A percentile compares a stretch with the other conserved stretches of the same genome.
Evolutionary conservation across 177 flowering plant species (phyloP).

Genomic region (Vitis hybrid): DNA sequence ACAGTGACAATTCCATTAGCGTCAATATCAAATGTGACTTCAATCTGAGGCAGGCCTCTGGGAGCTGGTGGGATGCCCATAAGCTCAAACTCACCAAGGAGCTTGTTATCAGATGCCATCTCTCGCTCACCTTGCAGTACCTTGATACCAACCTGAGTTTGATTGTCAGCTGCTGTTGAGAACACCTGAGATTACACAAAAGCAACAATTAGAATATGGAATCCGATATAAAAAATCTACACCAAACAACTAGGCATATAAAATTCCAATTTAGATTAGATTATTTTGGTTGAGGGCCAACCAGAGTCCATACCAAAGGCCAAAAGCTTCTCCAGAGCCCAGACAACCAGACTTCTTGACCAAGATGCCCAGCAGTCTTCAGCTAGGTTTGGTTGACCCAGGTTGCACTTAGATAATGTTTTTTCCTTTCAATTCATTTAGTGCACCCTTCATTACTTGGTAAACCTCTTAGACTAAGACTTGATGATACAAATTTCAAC

Average conservation of each 20-base stretch:
- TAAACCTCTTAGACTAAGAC: too few relatives aligned
- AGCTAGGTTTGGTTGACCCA: too few relatives aligned
- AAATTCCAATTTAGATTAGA: neutral
- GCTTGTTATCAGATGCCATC: constrained; percentile 81
- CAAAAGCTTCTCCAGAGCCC: neutral
- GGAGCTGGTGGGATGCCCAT: constrained; percentile 82
- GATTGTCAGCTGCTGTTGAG: constrained; percentile 86
- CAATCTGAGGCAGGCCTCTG: constrained; percentile 78
- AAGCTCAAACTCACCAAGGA: constrained; percentile 78
- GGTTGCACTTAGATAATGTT: too few relatives aligned
- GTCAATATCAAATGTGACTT: constrained; percentile 78
- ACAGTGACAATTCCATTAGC: constrained; percentile 88
- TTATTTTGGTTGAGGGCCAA: neutral
- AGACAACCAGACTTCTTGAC: neutral
- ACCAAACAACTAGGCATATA: neutral
- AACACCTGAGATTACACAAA: constrained; percentile 46
- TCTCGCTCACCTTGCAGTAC: constrained; percentile 87
- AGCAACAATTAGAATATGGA: too few relatives aligned
- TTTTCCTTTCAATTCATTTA: too few relatives aligned
- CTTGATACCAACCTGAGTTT: constrained; percentile 77
- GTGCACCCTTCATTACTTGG: too few relatives aligned
- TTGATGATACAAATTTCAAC: too few relatives aligned
- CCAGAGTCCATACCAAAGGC: neutral
- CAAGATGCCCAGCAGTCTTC: neutral
- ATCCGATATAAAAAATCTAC: constrained; percentile 2